Percentiles rank a stretch among this genome's conserved stretches.
Conservation (phyloP, 805 yeast species). For the Myxozyma kluyveri region DNA sequence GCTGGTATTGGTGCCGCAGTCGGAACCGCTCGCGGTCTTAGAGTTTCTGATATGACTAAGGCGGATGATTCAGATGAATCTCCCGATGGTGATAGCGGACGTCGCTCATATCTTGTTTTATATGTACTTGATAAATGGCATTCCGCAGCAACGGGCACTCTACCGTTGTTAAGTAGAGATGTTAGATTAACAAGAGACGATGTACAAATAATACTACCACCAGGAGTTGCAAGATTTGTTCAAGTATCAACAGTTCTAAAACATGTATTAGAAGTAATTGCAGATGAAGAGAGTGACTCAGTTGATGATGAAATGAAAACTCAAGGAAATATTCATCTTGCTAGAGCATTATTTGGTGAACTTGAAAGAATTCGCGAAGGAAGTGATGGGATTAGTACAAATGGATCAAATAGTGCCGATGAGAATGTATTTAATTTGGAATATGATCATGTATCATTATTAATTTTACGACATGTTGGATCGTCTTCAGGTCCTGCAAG, state of each 20-base stretch:
- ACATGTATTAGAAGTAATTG: slow-evolving; percentile 24
- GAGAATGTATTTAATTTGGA: slow-evolving; percentile 26
- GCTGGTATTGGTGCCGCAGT: slow-evolving; percentile 41
- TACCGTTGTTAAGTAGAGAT: slow-evolving; percentile 33
- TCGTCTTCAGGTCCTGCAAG: slow-evolving; percentile 2
- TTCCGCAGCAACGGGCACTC: slow-evolving; percentile 27
- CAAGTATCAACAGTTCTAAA: slow-evolving; percentile 31
- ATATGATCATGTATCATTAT: slow-evolving; percentile 29
- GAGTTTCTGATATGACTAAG: slow-evolving; percentile 29
- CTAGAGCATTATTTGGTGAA: slow-evolving; percentile 27
- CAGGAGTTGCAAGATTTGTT: slow-evolving; percentile 23
- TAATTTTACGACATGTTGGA: slow-evolving; percentile 19
- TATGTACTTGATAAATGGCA: slow-evolving; percentile 35
- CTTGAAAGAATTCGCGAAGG: slow-evolving; percentile 32
- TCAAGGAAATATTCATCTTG: slow-evolving; percentile 12
- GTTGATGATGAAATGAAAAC: slow-evolving; percentile 1
- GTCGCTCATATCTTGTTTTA: slow-evolving; percentile 35
- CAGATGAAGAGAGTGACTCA: slow-evolving; percentile 6
- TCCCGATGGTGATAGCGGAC: slow-evolving; percentile 29
- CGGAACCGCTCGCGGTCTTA: slow-evolving; percentile 32
- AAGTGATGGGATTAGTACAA: slow-evolving; percentile 28
- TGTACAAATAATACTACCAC: slow-evolving; percentile 20
- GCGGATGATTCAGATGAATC: slow-evolving; percentile 24
- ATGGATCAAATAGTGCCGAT: too few relatives aligned
- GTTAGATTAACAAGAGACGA: slow-evolving; percentile 27